Evolutionary conservation across 2,329 filamentous ascomycete genomes (phyloP), one percentile per base, ranked within the genome.

Genomic region (Lomentospora prolificans): DNA sequence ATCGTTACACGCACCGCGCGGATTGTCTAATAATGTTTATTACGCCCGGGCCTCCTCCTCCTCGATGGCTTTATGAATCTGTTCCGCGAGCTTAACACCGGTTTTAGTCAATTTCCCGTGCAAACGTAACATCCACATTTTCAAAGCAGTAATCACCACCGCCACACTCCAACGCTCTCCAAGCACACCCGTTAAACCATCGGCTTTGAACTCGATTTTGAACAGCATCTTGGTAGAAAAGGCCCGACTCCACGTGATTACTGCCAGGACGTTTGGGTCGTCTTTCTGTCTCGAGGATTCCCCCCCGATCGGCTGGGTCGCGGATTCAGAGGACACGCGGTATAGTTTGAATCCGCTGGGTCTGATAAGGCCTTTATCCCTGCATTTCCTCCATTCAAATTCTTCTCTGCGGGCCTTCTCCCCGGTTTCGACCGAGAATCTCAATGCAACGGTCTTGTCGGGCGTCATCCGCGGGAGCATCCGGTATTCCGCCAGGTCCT

Each of bases 311-410:
- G 39, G 17, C 39, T 44, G 7, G 39, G 39, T 44, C n/a, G 8
- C n/a, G 39, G 7, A 9, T 17, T 44, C n/a, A 5, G n/a, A 9
- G 17, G 39, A 44, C n/a, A n/a, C 39, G 39, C n/a, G 39, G 39
- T 44, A 44, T 44, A 44, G 39, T 44, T 17, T 44, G 39, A 44
- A 44, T 17, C 39, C 39, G n/a, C 39, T 44, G 8, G 39, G 39
- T 17, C 39, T 17, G 17, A 17, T 17, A 44, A 44, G 7, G n/a
- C 39, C 39, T 5, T 44, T 44, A 8, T 8, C 9, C n/a, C 39
- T 8, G n/a, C 39, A 44, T 44, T 51, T 51, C 17, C 48, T 51
- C 48, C 48, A 51, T 30, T 51, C 48, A 28, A 51, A 51, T 14
- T 27, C 25, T 22, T 51, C 48, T 24, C 48, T 51, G 12, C 25